These are phyloP conservation scores for Xylaria sp. DNA, from an alignment of 2,329 filamentous ascomycete genomes.

Conservation along the genomic window DNA sequence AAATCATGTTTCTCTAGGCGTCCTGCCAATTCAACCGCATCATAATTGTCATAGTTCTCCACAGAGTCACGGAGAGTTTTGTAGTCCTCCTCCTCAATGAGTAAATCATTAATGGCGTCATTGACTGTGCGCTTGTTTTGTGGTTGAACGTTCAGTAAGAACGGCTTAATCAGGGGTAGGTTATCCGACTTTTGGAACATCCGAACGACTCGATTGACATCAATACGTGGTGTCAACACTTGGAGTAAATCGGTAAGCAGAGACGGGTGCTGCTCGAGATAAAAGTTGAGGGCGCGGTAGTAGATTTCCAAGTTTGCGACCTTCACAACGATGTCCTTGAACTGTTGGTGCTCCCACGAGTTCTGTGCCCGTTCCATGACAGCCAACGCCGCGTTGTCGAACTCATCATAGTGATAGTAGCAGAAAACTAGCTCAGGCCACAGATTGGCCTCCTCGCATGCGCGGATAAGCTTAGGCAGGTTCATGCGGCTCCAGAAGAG, in stretches of 20 bases:
- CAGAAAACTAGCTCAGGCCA: conserved; percentile 99
- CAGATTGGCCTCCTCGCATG: conserved; percentile 91
- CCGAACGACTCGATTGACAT: conserved; percentile 98
- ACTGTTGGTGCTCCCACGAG: conserved; percentile 99
- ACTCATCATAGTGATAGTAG: conserved; percentile 98
- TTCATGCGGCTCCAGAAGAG: conserved; percentile 99
- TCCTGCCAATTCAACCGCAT: conserved; percentile 89
- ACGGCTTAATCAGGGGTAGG: conserved; percentile 97
- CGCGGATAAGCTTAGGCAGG: conserved; percentile 94
- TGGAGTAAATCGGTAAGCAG: conserved; percentile 96
- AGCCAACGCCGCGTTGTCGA: conserved; percentile 93
- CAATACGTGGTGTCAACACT: conserved; percentile 89
- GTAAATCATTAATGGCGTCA: conserved; percentile 94
- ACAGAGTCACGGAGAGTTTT: conserved; percentile 98
- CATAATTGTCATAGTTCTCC: conserved; percentile 99
- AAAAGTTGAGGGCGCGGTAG: conserved; percentile 96
- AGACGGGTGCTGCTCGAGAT: conserved; percentile 95
- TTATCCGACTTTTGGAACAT: conserved; percentile 99
- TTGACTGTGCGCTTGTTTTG: conserved; percentile 99
- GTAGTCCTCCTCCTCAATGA: conserved; percentile 99
- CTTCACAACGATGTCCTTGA: conserved; percentile 99
- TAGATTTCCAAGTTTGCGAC: conserved; percentile 99
- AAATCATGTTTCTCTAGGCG: conserved; percentile 97
- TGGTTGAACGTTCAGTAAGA: conserved; percentile 92
- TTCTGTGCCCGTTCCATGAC: conserved; percentile 98